These are phyloP conservation scores for Wickerhamiella vanderwaltii DNA, from an alignment of 805 yeast species.

Conservation along the genomic window DNA sequence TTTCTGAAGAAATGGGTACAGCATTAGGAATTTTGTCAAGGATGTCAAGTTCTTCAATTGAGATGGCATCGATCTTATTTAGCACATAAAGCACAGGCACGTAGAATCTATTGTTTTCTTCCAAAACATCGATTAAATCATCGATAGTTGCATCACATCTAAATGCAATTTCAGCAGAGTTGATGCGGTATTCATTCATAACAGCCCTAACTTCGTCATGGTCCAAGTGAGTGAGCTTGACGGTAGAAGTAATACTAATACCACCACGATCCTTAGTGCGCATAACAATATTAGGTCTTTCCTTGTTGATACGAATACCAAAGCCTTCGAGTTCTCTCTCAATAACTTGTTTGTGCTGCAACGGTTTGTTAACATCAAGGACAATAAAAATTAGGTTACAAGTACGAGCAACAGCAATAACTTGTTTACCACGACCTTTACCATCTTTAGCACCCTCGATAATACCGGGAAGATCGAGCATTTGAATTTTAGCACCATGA, in stretches of 20 bases:
- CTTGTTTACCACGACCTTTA: constrained; percentile 96
- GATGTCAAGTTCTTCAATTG: constrained; percentile 84
- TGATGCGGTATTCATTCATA: constrained; percentile 87
- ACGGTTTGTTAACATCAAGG: constrained; percentile 89
- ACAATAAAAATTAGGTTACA: constrained; percentile 89
- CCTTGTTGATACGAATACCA: constrained; percentile 85
- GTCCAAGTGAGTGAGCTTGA: constrained; percentile 81
- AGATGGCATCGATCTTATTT: constrained; percentile 91
- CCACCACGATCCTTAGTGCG: constrained; percentile 96
- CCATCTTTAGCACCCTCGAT: constrained; percentile 98
- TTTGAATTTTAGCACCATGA: constrained; percentile 95
- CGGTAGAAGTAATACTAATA: constrained; percentile 82
- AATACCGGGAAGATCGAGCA: constrained; percentile 96
- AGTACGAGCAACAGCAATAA: constrained; percentile 97
- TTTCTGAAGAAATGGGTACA: constrained; percentile 90
- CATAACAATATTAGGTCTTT: constrained; percentile 84
- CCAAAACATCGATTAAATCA: constrained; percentile 87
- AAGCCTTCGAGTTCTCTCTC: constrained; percentile 95
- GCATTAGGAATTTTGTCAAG: constrained; percentile 91
- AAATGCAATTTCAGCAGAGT: constrained; percentile 91
- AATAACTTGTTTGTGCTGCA: constrained; percentile 84
- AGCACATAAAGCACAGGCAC: constrained; percentile 92
- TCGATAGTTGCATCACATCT: constrained; percentile 97
- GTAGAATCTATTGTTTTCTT: constrained; percentile 79
- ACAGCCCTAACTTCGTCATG: constrained; percentile 92